Conservation (phyloP, 73 alveolate species). For the Effrenium voratum region DNA sequence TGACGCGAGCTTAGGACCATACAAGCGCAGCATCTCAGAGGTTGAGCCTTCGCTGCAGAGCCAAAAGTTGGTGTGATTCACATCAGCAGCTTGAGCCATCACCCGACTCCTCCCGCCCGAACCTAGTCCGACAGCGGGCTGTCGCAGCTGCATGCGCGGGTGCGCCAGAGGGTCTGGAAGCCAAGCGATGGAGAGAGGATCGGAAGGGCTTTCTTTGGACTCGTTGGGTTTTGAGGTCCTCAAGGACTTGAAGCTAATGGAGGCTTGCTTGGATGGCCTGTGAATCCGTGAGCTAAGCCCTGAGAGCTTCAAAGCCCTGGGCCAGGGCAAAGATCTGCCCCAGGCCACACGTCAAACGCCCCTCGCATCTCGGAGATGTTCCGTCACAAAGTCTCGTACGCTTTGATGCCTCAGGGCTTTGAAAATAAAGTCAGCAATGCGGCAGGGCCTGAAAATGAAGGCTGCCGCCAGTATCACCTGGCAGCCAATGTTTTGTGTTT, state of each 20-base stretch:
- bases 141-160: constrained; percentile 71
- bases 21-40: constrained; percentile 55
- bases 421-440: too few species aligned
- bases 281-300: too few species aligned
- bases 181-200: not conserved
- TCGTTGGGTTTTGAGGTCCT: constrained; percentile 8
- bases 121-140: constrained; percentile 50
- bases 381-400: too few species aligned
- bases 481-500: too few species aligned
- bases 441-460: too few species aligned
- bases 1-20: too few species aligned
- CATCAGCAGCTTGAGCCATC: not conserved
- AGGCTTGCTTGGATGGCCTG: constrained; percentile 81
- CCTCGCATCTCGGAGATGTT: too few species aligned
- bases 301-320: too few species aligned
- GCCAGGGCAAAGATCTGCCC: too few species aligned
- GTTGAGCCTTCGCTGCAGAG: not conserved
- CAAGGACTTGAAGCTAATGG: constrained; percentile 74
- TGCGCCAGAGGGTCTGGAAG: constrained; percentile 53
- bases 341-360: too few species aligned
- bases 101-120: not conserved
- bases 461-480: too few species aligned
- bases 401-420: too few species aligned
- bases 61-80: not conserved
- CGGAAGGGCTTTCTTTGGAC: not conserved